Conservation (phyloP, 78 protist genomes). For the Dictyostelium brefeldianum region DNA sequence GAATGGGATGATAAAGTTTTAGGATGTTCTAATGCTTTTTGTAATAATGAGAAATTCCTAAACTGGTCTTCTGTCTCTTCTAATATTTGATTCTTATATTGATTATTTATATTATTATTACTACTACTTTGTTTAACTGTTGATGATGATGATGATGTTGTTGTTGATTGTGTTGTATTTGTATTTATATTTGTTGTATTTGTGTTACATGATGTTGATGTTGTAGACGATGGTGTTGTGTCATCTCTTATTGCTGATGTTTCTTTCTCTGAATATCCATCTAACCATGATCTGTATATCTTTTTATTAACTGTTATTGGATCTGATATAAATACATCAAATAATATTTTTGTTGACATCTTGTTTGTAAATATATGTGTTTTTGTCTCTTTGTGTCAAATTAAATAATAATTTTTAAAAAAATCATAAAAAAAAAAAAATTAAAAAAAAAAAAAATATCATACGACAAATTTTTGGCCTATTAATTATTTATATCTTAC, state of each 20-base stretch:
- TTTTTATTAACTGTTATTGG: constrained; percentile 64
- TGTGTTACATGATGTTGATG: background rate
- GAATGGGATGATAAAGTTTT: constrained; percentile 50
- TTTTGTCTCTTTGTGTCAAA: background rate
- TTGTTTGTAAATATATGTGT: too few relatives aligned
- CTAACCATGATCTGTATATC: constrained; percentile 65
- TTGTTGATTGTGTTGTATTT: background rate
- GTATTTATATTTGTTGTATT: background rate
- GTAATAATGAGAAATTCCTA: constrained; percentile 50
- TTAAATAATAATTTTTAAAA: background rate
- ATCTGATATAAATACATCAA: constrained; percentile 63
- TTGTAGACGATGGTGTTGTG: background rate
- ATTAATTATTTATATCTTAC: too few relatives aligned
- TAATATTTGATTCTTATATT: constrained; percentile 6
- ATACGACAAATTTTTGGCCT: too few relatives aligned
- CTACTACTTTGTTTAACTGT: background rate
- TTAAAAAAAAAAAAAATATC: background rate
- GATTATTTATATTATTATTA: background rate
- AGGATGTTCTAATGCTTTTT: constrained; percentile 62
- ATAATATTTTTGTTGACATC: constrained; percentile 51
- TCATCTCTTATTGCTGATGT: constrained; percentile 13
- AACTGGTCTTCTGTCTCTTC: constrained; percentile 77
- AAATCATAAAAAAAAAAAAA: background rate
- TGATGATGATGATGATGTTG: background rate
- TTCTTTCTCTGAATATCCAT: constrained; percentile 57